Percentiles rank a stretch among this genome's conserved stretches.
These are phyloP conservation scores for Entrophospora sp. DNA, from an alignment of 192 early-diverging fungal genomes.

Conservation along the genomic window DNA sequence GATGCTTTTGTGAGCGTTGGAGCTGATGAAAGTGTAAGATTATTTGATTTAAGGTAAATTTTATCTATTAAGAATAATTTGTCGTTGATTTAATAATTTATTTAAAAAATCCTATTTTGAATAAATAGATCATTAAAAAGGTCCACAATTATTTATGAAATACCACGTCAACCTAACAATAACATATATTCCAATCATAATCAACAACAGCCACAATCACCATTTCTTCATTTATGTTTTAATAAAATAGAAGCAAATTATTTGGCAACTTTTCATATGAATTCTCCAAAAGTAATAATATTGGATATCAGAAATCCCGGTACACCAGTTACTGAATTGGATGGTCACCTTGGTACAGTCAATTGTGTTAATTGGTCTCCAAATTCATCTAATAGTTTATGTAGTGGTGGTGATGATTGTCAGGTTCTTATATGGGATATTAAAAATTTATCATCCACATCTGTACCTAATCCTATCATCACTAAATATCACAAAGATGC, in stretches of 20 bases:
- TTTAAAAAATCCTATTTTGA: neutral
- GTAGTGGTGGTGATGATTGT: slow-evolving; percentile 81
- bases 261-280: slow-evolving; percentile 87
- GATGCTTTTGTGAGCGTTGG: slow-evolving; percentile 96
- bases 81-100: too few species aligned
- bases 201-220: too few species aligned
- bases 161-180: slow-evolving; percentile 34
- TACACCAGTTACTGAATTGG: slow-evolving; percentile 73
- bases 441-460: slow-evolving; percentile 11
- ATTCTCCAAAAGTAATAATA: slow-evolving; percentile 72
- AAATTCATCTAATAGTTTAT: slow-evolving; percentile 63
- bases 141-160: slow-evolving; percentile 97
- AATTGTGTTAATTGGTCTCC: slow-evolving; percentile 89
- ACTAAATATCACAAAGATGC: slow-evolving; percentile 67
- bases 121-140: slow-evolving; percentile 75
- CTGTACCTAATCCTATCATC: slow-evolving; percentile 40
- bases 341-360: slow-evolving; percentile 66
- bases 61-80: too few species aligned
- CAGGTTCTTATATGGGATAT: slow-evolving; percentile 94
- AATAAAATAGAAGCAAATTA: slow-evolving; percentile 87
- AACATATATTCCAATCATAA: slow-evolving; percentile 28
- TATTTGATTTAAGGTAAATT: slow-evolving; percentile 96
- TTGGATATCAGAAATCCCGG: slow-evolving; percentile 92
- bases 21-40: slow-evolving; percentile 93
- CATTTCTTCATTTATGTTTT: slow-evolving; percentile 78